Conservation (phyloP, 192 early-diverging fungal species). For the Physocladia obscura region DNA sequence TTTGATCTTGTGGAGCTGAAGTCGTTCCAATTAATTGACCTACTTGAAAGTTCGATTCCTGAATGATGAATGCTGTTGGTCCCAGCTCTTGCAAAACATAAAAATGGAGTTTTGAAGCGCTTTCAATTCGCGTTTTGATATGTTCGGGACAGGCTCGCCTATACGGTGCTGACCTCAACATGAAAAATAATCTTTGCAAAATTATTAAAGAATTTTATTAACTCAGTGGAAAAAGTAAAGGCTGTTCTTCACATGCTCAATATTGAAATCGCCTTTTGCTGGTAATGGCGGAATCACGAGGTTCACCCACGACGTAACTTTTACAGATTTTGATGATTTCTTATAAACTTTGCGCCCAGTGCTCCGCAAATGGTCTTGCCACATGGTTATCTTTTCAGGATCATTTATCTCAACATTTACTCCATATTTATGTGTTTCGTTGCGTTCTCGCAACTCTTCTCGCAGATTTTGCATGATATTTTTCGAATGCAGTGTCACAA, state of each 20-base stretch:
- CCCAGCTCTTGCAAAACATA: constrained; percentile 53
- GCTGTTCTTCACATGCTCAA: constrained; percentile 74
- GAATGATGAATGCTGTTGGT: constrained; percentile 47
- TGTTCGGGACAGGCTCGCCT: constrained; percentile 41
- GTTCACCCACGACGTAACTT: constrained; percentile 45
- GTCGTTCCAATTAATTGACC: not conserved
- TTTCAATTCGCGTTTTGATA: constrained; percentile 35
- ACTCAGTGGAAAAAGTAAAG: constrained; percentile 93
- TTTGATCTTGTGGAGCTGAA: not conserved
- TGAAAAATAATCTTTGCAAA: too few relatives aligned
- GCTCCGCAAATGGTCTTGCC: constrained; percentile 16
- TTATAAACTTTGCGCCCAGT: constrained; percentile 19
- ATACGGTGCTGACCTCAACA: constrained; percentile 32
- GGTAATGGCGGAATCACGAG: constrained; percentile 79
- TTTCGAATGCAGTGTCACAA: constrained; percentile 79
- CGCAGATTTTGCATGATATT: constrained; percentile 82
- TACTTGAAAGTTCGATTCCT: constrained; percentile 14
- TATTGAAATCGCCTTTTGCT: constrained; percentile 79
- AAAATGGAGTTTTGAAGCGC: constrained; percentile 33
- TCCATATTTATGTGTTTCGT: constrained; percentile 69
- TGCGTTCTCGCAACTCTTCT: constrained; percentile 80
- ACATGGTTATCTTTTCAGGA: constrained; percentile 30
- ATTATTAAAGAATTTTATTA: not conserved
- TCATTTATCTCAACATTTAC: constrained; percentile 39
- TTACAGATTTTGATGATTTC: not conserved